Conservation (phyloP, 352 stramenopile genomes). For the Phytophthora melonis region DNA sequence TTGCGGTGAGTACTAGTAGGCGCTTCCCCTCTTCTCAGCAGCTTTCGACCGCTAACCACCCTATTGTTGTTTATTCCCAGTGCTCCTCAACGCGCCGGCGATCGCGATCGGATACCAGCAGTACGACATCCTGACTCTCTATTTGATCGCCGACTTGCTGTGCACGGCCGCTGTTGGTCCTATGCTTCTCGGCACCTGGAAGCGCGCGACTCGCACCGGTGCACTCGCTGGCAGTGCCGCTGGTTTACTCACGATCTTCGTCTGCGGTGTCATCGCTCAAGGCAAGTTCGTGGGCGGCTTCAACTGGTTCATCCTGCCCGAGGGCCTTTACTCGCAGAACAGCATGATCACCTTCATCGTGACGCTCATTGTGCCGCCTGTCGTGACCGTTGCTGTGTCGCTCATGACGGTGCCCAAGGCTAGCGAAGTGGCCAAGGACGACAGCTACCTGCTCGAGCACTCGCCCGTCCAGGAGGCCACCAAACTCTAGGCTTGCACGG, state of each 20-base stretch:
- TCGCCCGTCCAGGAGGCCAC: slow-evolving; percentile 17
- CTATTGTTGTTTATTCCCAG: slow-evolving; percentile 17
- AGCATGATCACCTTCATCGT: slow-evolving; percentile 80
- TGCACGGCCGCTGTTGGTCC: slow-evolving; percentile 69
- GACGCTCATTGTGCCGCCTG: slow-evolving; percentile 55
- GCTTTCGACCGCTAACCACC: not conserved
- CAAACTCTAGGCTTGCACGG: not conserved
- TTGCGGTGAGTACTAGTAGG: slow-evolving; percentile 1
- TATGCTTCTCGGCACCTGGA: slow-evolving; percentile 70
- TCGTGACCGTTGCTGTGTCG: slow-evolving; percentile 58
- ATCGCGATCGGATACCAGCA: slow-evolving; percentile 67
- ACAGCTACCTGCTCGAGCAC: slow-evolving; percentile 27
- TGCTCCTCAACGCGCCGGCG: slow-evolving; percentile 68
- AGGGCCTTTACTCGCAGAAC: slow-evolving; percentile 67
- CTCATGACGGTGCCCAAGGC: slow-evolving; percentile 40
- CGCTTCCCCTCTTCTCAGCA: not conserved
- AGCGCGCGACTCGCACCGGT: slow-evolving; percentile 43
- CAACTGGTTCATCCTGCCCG: slow-evolving; percentile 67
- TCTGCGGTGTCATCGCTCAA: slow-evolving; percentile 57
- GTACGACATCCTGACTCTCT: slow-evolving; percentile 71
- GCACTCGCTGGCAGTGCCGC: slow-evolving; percentile 53
- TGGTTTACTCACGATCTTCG: slow-evolving; percentile 71
- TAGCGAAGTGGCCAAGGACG: slow-evolving; percentile 20
- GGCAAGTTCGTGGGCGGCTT: slow-evolving; percentile 70
- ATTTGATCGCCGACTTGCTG: slow-evolving; percentile 74